Conservation (phyloP, 768 basidiomycete species). For the Serendipita sp. region DNA sequence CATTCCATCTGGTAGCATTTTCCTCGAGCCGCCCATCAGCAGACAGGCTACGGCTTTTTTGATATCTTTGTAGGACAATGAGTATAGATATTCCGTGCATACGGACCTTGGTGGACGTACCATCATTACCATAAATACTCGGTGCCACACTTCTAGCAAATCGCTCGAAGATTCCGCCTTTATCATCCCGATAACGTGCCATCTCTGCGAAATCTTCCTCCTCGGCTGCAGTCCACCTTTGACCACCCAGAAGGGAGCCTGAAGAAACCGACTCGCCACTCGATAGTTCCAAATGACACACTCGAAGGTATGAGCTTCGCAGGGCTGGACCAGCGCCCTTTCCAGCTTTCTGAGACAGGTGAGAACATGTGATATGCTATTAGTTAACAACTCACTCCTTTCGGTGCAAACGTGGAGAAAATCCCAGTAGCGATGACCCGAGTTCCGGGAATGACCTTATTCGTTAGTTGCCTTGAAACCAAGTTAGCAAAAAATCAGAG, state of each 20-base stretch:
- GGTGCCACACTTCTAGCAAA: constrained; percentile 92
- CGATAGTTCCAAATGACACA: constrained; percentile 79
- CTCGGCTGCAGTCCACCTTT: constrained; percentile 85
- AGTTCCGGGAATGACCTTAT: constrained; percentile 91
- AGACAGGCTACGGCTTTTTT: constrained; percentile 95
- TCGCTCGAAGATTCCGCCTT: constrained; percentile 79
- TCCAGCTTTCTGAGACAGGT: constrained; percentile 39
- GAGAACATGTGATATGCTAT: background rate
- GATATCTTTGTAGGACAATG: constrained; percentile 48
- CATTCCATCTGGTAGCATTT: constrained; percentile 94
- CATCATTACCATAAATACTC: constrained; percentile 89
- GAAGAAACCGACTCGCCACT: constrained; percentile 27
- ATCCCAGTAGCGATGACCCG: constrained; percentile 90
- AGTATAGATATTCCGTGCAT: background rate
- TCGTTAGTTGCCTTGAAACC: constrained; percentile 56
- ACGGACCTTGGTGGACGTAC: constrained; percentile 26
- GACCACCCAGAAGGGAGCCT: constrained; percentile 69
- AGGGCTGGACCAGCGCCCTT: constrained; percentile 56
- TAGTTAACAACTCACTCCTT: constrained; percentile 42
- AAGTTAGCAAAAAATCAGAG: background rate
- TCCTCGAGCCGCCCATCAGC: constrained; percentile 95
- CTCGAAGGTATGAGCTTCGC: constrained; percentile 85
- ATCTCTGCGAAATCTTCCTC: constrained; percentile 93
- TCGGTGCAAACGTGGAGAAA: constrained; percentile 86
- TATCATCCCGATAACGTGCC: constrained; percentile 35